Conservation (phyloP, 192 early-diverging fungal species). For the Coemansia sp. region DNA sequence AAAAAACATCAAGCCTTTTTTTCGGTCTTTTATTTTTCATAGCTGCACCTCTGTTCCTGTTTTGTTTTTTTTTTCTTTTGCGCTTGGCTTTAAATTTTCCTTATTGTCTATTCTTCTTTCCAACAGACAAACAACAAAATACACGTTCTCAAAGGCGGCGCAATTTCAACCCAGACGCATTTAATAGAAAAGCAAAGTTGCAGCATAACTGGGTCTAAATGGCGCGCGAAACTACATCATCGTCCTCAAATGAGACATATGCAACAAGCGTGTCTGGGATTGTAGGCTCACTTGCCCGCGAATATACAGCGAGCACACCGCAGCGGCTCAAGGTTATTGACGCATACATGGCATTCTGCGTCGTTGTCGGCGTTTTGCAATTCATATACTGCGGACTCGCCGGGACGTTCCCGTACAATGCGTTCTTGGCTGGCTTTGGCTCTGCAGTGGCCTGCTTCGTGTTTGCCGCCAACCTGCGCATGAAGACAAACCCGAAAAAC, state of each 20-base stretch:
- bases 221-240: not conserved
- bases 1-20: not conserved
- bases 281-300: conserved; percentile 19
- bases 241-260: not conserved
- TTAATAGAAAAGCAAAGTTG: not conserved
- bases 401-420: conserved; percentile 97
- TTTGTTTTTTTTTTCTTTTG: conserved; percentile 3
- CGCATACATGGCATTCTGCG: conserved; percentile 86
- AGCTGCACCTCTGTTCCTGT: not conserved
- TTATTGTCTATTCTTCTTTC: not conserved
- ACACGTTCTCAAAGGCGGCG: not conserved
- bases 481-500: conserved; percentile 88
- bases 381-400: conserved; percentile 83
- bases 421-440: conserved; percentile 94
- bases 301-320: conserved; percentile 69
- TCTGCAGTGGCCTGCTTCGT: conserved; percentile 91
- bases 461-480: conserved; percentile 85
- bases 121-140: not conserved
- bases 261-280: conserved; percentile 3
- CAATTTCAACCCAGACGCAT: not conserved
- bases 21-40: not conserved
- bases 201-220: not conserved
- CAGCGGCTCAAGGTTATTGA: conserved; percentile 87
- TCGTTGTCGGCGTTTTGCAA: conserved; percentile 88
- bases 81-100: not conserved